These are phyloP conservation scores for Colletotrichum aenigma DNA, from an alignment of 2,329 filamentous ascomycete species.

Conservation along the genomic window DNA sequence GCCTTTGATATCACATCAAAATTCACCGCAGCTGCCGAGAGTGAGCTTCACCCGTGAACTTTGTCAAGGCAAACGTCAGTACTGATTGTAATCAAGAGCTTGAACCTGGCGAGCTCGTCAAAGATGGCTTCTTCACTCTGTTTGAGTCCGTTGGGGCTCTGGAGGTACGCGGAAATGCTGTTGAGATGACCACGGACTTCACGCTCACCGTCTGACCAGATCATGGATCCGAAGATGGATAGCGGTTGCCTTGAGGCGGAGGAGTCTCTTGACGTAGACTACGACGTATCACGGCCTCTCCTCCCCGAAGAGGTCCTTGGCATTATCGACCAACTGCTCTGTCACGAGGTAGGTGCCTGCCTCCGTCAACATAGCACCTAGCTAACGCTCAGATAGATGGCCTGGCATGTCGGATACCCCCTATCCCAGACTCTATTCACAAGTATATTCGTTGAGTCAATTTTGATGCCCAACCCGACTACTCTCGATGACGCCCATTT, in stretches of 20 bases:
- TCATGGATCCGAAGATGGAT: constrained; percentile 99
- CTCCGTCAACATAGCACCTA: not conserved
- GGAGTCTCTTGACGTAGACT: constrained; percentile 83
- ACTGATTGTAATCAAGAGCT: constrained; percentile 61
- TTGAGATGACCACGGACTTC: not conserved
- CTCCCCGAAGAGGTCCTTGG: constrained; percentile 83
- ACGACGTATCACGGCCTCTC: constrained; percentile 72
- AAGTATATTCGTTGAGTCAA: constrained; percentile 84
- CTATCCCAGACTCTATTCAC: constrained; percentile 95
- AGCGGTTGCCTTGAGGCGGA: constrained; percentile 82
- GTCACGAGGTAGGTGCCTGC: constrained; percentile 71
- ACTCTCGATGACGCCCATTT: constrained; percentile 71
- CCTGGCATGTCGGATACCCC: constrained; percentile 96
- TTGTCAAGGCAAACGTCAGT: not conserved
- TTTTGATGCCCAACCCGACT: constrained; percentile 73
- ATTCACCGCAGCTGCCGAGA: constrained; percentile 57
- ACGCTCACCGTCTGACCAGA: constrained; percentile 56
- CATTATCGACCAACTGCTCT: constrained; percentile 92
- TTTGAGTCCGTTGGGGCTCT: constrained; percentile 92
- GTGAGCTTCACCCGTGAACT: constrained; percentile 39
- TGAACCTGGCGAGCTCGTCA: constrained; percentile 81
- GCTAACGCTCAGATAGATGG: constrained; percentile 64
- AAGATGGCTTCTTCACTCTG: constrained; percentile 92
- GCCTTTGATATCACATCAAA: constrained; percentile 62
- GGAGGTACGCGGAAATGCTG: constrained; percentile 56